phyloP scores from a whole-genome alignment of 2,329 filamentous ascomycete species.

The Trichoderma sp. region DNA sequence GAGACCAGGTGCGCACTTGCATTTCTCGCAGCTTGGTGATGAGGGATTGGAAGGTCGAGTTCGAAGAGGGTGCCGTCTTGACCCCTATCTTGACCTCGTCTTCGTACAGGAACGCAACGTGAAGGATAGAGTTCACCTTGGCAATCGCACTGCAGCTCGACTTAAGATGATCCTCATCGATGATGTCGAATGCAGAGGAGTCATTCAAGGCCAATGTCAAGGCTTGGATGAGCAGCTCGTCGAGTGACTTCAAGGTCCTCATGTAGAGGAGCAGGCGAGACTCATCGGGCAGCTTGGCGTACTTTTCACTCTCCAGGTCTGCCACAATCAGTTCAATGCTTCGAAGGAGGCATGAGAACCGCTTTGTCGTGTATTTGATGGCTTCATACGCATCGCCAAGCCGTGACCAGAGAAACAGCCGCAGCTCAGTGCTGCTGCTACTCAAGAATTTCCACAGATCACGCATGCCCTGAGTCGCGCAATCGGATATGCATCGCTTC shows the following conservation, averaged over 20 bases:
- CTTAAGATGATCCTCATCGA: conserved; percentile 77
- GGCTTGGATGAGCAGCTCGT: conserved; percentile 72
- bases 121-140: conserved; percentile 72
- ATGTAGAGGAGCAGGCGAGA: conserved; percentile 72
- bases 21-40: conserved; percentile 79
- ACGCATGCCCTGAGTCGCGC: conserved; percentile 60
- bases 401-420: conserved; percentile 85
- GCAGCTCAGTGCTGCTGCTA: conserved; percentile 77
- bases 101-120: conserved; percentile 78
- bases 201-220: conserved; percentile 71
- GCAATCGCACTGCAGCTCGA: conserved; percentile 72
- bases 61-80: conserved; percentile 59
- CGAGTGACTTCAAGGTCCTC: conserved; percentile 75
- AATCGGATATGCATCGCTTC: conserved; percentile 52
- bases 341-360: conserved; percentile 82
- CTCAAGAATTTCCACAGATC: conserved; percentile 87
- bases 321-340: conserved; percentile 81
- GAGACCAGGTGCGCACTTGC: conserved; percentile 83
- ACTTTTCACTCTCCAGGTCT: conserved; percentile 64
- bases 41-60: conserved; percentile 55
- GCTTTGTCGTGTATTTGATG: conserved; percentile 84
- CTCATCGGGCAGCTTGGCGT: conserved; percentile 59
- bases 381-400: conserved; percentile 85
- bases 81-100: conserved; percentile 83
- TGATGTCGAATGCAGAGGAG: conserved; percentile 73